Conservation (phyloP, 345 rosid genomes). For the Hevea brasiliensis region DNA sequence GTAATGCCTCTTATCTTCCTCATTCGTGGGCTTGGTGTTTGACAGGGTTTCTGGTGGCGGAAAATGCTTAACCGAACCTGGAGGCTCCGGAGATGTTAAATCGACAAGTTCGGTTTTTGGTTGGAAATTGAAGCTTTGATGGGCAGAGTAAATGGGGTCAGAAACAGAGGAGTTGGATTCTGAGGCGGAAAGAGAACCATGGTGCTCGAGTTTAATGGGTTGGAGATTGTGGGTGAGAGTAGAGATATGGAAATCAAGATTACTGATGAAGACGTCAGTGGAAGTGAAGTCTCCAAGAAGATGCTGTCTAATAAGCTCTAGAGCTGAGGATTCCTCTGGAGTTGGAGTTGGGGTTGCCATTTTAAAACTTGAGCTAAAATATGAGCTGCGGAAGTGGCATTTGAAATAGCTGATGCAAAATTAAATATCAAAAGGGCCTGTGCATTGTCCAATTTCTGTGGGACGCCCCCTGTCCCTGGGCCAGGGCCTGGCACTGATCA, state of each 20-base stretch:
- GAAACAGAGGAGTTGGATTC: constrained; percentile 41
- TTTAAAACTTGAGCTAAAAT: not conserved
- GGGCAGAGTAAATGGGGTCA: constrained; percentile 15
- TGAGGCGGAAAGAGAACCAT: constrained; percentile 24
- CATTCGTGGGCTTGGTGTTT: not conserved
- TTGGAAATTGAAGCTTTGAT: not conserved
- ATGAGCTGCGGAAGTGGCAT: no score
- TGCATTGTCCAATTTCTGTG: no score
- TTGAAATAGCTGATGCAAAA: no score
- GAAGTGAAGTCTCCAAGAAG: constrained; percentile 59
- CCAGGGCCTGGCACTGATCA: no score
- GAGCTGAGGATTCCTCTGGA: constrained; percentile 35
- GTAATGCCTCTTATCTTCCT: constrained; percentile 50
- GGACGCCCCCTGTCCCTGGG: no score
- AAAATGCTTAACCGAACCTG: constrained; percentile 1
- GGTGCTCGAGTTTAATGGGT: constrained; percentile 34
- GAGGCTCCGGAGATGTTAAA: constrained; percentile 12
- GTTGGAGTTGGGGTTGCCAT: constrained; percentile 30
- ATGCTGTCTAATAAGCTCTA: constrained; percentile 50
- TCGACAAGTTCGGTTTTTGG: constrained; percentile 35
- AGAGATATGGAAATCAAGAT: constrained; percentile 28
- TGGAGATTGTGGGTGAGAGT: constrained; percentile 25
- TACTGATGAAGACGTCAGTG: constrained; percentile 38
- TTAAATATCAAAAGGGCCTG: no score
- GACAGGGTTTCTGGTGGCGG: not conserved